Conservation (phyloP, 192 early-diverging fungal genomes). For the Coemansia sp. region DNA sequence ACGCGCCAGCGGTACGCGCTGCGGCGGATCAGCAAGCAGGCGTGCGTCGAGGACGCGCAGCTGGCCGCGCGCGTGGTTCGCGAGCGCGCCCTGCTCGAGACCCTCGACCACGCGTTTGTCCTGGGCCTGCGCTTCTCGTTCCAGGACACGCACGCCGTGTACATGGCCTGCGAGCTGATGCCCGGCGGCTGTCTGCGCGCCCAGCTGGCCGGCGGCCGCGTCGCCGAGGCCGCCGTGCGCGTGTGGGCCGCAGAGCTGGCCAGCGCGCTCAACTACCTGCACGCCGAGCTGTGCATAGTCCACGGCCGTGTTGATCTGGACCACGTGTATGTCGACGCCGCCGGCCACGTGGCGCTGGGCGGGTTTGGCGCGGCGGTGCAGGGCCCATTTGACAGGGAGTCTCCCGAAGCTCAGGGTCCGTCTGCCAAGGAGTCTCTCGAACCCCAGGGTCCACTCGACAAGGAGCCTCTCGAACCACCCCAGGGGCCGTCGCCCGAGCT, state of each 20-base stretch:
- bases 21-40: constrained; percentile 89
- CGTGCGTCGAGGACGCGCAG: constrained; percentile 66
- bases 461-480: no score
- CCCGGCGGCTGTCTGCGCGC: constrained; percentile 82
- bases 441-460: no score
- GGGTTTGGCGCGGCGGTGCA: constrained; percentile 80
- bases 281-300: constrained; percentile 67
- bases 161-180: constrained; percentile 89
- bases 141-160: constrained; percentile 87
- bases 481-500: no score
- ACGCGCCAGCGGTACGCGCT: constrained; percentile 77
- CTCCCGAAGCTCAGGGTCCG: no score
- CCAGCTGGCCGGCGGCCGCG: constrained; percentile 47
- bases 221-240: constrained; percentile 67
- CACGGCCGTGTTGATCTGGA: constrained; percentile 88
- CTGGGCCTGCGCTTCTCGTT: constrained; percentile 87
- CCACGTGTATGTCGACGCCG: constrained; percentile 65
- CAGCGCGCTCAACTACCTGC: constrained; percentile 78
- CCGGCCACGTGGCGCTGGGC: constrained; percentile 80
- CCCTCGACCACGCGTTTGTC: constrained; percentile 73
- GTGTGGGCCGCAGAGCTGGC: constrained; percentile 85
- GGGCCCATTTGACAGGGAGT: neutral
- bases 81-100: constrained; percentile 78
- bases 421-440: no score
- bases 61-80: constrained; percentile 76